Evolutionary conservation across 768 basidiomycete genomes (phyloP).

Genomic region (Psilocybe tampanensis): DNA sequence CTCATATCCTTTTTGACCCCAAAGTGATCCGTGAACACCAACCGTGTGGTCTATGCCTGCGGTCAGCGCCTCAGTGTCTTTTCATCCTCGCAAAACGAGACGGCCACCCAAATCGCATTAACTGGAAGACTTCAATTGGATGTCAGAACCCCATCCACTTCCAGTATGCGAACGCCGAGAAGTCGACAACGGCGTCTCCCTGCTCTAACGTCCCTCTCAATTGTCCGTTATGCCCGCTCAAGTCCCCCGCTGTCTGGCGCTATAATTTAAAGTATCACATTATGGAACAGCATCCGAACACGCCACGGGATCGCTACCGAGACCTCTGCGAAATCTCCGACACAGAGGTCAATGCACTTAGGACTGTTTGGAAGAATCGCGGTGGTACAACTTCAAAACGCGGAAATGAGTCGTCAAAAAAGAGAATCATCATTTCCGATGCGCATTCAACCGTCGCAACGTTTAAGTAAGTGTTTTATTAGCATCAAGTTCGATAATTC

Average conservation of each 20-base stretch:
- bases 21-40: constrained; percentile 7
- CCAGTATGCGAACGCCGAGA: constrained; percentile 15
- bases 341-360: background rate
- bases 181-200: constrained; percentile 16
- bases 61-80: constrained; percentile 18
- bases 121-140: constrained; percentile 12
- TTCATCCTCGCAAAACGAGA: constrained; percentile 22
- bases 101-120: constrained; percentile 13
- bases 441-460: background rate
- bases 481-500: no score
- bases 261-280: background rate
- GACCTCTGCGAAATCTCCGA: background rate
- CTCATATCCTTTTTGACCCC: constrained; percentile 26
- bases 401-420: background rate
- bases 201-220: constrained; percentile 25
- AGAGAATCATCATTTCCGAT: background rate
- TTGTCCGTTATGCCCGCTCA: constrained; percentile 16
- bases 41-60: constrained; percentile 29
- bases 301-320: background rate
- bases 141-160: constrained; percentile 18
- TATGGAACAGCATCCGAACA: background rate
- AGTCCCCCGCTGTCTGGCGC: constrained; percentile 17
- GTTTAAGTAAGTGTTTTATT: background rate
- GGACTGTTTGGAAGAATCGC: background rate
- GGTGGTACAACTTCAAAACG: background rate